Conservation (phyloP, 306 rosid genomes). For the Gillenia trifoliata region DNA sequence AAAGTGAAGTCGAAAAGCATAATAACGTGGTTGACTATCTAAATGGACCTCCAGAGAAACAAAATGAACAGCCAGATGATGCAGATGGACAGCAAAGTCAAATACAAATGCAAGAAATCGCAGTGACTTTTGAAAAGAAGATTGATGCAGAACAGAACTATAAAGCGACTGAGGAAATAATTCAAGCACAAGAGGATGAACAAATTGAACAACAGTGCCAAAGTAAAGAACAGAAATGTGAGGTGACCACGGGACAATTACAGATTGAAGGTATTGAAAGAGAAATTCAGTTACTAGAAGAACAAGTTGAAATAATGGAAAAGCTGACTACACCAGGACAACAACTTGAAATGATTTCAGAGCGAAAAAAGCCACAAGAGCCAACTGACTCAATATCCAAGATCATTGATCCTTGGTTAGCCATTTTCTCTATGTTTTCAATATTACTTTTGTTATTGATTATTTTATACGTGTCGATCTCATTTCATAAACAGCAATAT, state of each 20-base stretch:
- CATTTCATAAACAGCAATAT: slow-evolving; percentile 2
- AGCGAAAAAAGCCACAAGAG: not conserved
- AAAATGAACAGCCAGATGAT: not conserved
- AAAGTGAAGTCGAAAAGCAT: not conserved
- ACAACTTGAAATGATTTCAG: not conserved
- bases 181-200: not conserved
- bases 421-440: not conserved
- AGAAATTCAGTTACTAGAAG: slow-evolving; percentile 3
- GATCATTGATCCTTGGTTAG: slow-evolving; percentile 8
- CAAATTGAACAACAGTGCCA: slow-evolving; percentile 14
- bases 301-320: slow-evolving; percentile 7
- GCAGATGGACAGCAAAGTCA: not conserved
- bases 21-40: not conserved
- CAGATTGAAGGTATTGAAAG: not conserved
- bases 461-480: not conserved
- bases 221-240: not conserved
- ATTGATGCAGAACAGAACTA: not conserved
- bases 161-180: slow-evolving; percentile 14
- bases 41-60: not conserved
- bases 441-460: not conserved
- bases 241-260: slow-evolving; percentile 4
- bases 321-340: not conserved
- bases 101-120: not conserved
- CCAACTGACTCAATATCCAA: not conserved
- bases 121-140: not conserved